A percentile compares a stretch with the other conserved stretches of the same genome.
These are phyloP conservation scores for Podospora comata DNA, from an alignment of 495 filamentous ascomycete species.

Conservation along the genomic window DNA sequence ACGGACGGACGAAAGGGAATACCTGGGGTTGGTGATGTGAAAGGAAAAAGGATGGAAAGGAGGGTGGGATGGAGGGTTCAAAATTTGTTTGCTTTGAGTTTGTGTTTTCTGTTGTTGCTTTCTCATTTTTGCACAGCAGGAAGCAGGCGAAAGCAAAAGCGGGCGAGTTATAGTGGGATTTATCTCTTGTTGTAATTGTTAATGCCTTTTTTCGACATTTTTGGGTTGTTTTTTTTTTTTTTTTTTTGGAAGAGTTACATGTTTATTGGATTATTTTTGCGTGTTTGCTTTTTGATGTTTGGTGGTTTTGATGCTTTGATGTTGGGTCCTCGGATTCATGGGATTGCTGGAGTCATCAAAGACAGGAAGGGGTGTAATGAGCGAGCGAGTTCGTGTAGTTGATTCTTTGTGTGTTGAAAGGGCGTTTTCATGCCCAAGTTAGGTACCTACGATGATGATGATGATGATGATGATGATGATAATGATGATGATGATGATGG, in stretches of 20 bases:
- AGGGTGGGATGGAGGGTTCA: neutral
- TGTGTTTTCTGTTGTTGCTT: neutral
- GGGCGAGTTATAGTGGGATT: neutral
- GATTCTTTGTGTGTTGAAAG: no score
- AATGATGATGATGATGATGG: no score
- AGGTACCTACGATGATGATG: no score
- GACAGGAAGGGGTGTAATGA: no score
- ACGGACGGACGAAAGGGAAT: neutral
- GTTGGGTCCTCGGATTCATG: no score
- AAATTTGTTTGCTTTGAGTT: neutral
- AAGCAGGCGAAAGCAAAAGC: neutral
- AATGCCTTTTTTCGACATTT: neutral
- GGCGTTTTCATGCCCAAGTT: no score
- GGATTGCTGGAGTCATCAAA: no score
- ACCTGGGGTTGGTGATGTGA: neutral
- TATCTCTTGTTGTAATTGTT: neutral
- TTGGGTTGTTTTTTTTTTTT: no score
- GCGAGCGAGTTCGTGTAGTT: no score
- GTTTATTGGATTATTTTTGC: conserved; percentile 5
- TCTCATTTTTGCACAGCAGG: neutral
- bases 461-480: no score
- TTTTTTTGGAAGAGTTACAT: neutral
- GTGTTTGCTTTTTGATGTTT: no score
- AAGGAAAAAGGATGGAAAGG: neutral
- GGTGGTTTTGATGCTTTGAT: no score